These are phyloP conservation scores for Auricularia sp. DNA, from an alignment of 768 basidiomycete genomes.

Conservation along the genomic window DNA sequence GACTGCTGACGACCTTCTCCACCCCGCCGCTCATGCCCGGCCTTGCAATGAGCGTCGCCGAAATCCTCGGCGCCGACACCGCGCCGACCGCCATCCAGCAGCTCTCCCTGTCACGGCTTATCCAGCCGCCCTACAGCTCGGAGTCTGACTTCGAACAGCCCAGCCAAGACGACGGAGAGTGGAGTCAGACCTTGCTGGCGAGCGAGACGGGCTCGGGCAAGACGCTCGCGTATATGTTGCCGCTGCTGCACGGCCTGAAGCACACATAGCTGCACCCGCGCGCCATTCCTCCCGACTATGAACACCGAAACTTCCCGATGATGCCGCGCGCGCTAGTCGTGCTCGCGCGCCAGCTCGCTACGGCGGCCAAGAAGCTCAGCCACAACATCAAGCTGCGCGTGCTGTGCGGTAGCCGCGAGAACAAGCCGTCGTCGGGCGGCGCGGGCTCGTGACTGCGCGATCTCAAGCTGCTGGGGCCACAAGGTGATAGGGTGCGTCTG, in stretches of 20 bases:
- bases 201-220: slow-evolving; percentile 90
- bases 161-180: not conserved
- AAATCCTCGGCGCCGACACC: slow-evolving; percentile 45
- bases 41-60: slow-evolving; percentile 45
- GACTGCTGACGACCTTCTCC: slow-evolving; percentile 29
- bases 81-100: slow-evolving; percentile 72
- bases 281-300: slow-evolving; percentile 1
- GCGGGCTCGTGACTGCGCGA: not conserved
- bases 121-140: slow-evolving; percentile 19
- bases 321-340: slow-evolving; percentile 73
- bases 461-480: not conserved
- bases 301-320: slow-evolving; percentile 22
- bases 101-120: slow-evolving; percentile 55
- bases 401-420: slow-evolving; percentile 55
- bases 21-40: slow-evolving; percentile 64
- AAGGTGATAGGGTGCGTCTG: too few relatives aligned
- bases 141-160: too few relatives aligned
- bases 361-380: slow-evolving; percentile 61
- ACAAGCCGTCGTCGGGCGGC: slow-evolving; percentile 15
- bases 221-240: slow-evolving; percentile 82
- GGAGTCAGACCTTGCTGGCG: slow-evolving; percentile 52
- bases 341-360: slow-evolving; percentile 67
- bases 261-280: slow-evolving; percentile 34
- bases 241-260: slow-evolving; percentile 72
- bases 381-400: slow-evolving; percentile 73